Conservation (phyloP, 805 yeast genomes). For the Metschnikowia picachoensis region DNA sequence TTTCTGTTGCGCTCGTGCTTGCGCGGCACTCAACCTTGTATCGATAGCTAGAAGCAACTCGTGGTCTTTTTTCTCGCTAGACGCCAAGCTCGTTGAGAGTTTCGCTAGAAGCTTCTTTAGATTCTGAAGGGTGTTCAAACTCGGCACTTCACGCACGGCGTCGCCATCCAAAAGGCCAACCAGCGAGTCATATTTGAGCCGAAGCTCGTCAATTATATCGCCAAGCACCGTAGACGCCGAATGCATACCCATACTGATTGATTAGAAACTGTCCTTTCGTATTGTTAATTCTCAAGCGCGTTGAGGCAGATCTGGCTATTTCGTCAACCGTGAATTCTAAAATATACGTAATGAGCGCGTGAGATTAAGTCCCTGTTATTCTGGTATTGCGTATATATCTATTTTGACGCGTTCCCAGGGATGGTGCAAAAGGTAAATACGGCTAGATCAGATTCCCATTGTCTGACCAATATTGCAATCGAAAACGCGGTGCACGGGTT, state of each 20-base stretch:
- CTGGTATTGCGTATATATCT: no score
- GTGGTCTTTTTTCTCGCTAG: conserved; percentile 30
- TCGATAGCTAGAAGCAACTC: conserved; percentile 22
- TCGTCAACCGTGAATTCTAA: no score
- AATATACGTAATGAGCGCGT: no score
- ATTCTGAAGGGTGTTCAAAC: conserved; percentile 42
- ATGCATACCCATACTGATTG: conserved; percentile 11
- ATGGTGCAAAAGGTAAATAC: no score
- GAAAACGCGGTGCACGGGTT: no score
- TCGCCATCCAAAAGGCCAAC: conserved; percentile 63
- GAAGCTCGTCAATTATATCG: conserved; percentile 49
- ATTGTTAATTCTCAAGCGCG: no score
- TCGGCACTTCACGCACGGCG: conserved; percentile 37
- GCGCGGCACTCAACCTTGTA: conserved; percentile 4
- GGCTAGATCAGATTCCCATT: no score
- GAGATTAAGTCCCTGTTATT: no score
- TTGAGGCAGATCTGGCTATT: no score
- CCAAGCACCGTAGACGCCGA: conserved; percentile 44
- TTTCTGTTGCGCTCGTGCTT: conserved; percentile 1
- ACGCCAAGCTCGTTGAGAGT: conserved; percentile 36
- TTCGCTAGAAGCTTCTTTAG: conserved; percentile 41
- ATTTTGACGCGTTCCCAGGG: no score
- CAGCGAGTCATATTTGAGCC: conserved; percentile 53
- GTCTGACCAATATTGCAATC: no score
- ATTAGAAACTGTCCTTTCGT: no score